A percentile compares a stretch with the other conserved stretches of the same genome.
These are phyloP conservation scores for Diphasiastrum complanatum DNA, from an alignment of 83 land plant genomes.

Conservation along the genomic window DNA sequence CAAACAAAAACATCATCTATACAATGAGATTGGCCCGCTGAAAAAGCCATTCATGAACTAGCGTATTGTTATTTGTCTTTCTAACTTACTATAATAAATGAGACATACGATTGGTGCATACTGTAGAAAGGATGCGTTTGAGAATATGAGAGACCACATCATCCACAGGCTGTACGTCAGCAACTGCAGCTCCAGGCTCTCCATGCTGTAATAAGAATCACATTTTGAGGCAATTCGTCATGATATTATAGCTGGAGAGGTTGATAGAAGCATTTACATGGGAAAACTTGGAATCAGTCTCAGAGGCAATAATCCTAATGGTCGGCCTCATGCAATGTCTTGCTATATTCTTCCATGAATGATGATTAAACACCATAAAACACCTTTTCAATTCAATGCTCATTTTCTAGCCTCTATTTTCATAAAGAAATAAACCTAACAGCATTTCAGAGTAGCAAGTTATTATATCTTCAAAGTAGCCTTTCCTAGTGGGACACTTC, in stretches of 20 bases:
- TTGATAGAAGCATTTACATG: not conserved
- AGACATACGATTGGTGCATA: constrained; percentile 14
- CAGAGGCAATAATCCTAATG: not conserved
- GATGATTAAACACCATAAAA: too few relatives aligned
- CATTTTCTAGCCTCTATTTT: too few relatives aligned
- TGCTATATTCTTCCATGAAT: too few relatives aligned
- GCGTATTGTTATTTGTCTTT: not conserved
- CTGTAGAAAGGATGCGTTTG: constrained; percentile 73
- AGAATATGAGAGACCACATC: constrained; percentile 80
- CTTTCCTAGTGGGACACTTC: constrained; percentile 10
- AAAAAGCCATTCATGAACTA: not conserved
- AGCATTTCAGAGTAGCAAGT: too few relatives aligned
- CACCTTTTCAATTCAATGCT: too few relatives aligned
- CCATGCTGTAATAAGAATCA: constrained; percentile 76
- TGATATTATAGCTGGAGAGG: too few relatives aligned
- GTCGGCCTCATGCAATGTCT: too few relatives aligned
- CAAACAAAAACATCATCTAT: too few relatives aligned
- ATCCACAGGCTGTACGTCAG: constrained; percentile 77
- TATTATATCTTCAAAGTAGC: too few relatives aligned
- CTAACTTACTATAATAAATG: not conserved
- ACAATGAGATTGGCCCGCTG: too few relatives aligned
- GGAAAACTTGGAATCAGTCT: not conserved
- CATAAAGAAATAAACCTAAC: too few relatives aligned
- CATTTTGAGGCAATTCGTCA: not conserved
- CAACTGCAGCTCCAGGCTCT: constrained; percentile 93